Conservation (phyloP, 2,329 filamentous ascomycete species). For the Colletotrichum lini region DNA sequence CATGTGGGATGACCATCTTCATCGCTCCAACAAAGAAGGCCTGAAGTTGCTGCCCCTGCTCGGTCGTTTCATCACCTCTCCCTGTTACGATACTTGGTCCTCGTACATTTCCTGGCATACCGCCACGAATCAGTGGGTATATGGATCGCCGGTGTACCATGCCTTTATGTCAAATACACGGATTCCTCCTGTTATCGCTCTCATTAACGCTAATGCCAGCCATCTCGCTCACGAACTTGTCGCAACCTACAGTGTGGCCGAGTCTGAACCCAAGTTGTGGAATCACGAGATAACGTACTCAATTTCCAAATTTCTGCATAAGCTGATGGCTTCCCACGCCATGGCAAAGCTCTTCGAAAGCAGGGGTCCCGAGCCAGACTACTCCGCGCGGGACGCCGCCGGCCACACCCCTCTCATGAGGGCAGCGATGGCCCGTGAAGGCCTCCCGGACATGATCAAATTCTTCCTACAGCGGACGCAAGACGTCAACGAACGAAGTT, state of each 20-base stretch:
- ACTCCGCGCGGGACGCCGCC: neutral
- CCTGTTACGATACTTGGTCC: conserved; percentile 43
- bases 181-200: conserved; percentile 10
- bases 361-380: neutral
- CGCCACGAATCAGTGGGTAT: neutral
- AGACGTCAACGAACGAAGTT: conserved; percentile 38
- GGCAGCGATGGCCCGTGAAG: conserved; percentile 33
- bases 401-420: conserved; percentile 41
- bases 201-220: conserved; percentile 8
- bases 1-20: conserved; percentile 40
- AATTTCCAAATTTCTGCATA: neutral
- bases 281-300: neutral
- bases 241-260: neutral
- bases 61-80: conserved; percentile 28
- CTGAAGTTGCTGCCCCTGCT: conserved; percentile 35
- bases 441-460: conserved; percentile 37
- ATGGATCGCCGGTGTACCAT: neutral
- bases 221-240: conserved; percentile 5
- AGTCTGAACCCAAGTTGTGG: conserved; percentile 1
- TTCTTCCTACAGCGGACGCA: conserved; percentile 38
- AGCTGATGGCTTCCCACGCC: neutral
- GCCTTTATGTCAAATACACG: neutral
- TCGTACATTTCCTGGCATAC: conserved; percentile 19
- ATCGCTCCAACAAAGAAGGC: conserved; percentile 29
- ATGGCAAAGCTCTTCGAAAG: neutral